Percentiles rank a stretch among this genome's conserved stretches.
These are phyloP conservation scores for Penicillium antarcticum DNA, from an alignment of 495 filamentous ascomycete species.

Conservation along the genomic window DNA sequence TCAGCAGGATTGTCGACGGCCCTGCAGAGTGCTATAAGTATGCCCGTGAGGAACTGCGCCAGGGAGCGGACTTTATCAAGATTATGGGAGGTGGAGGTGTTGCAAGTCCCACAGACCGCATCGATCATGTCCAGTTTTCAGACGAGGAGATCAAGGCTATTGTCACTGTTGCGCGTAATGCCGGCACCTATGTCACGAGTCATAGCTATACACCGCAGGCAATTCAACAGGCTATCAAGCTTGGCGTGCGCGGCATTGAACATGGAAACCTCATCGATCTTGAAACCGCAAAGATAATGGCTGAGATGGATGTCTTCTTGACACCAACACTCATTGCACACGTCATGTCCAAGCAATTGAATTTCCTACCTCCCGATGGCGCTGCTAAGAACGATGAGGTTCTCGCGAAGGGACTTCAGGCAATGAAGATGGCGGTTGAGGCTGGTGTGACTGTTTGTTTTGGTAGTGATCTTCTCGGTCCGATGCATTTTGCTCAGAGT, in stretches of 20 bases:
- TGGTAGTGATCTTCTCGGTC: conserved; percentile 51
- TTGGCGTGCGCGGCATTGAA: conserved; percentile 54
- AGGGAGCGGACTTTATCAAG: conserved; percentile 54
- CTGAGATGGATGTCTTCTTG: conserved; percentile 39
- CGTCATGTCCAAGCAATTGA: conserved; percentile 38
- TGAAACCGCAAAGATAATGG: conserved; percentile 46
- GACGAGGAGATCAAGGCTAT: conserved; percentile 51
- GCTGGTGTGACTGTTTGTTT: conserved; percentile 52
- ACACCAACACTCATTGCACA: conserved; percentile 55
- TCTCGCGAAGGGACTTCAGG: conserved; percentile 39
- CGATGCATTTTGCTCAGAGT: conserved; percentile 43
- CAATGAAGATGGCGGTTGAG: conserved; percentile 42
- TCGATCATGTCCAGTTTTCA: conserved; percentile 51
- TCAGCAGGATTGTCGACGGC: conserved; percentile 45
- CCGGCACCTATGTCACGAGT: conserved; percentile 50
- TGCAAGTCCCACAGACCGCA: conserved; percentile 44
- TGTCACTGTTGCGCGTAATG: conserved; percentile 38
- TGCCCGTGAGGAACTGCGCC: conserved; percentile 48
- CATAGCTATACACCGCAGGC: conserved; percentile 50
- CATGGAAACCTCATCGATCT: conserved; percentile 53
- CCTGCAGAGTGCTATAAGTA: conserved; percentile 44
- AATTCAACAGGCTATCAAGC: conserved; percentile 50
- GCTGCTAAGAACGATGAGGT: conserved; percentile 47
- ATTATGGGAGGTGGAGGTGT: conserved; percentile 56
- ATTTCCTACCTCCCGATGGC: conserved; percentile 37